These are phyloP conservation scores for Lodderomyces jiufengensis DNA, from an alignment of 1,139 yeast genomes.

Conservation along the genomic window DNA sequence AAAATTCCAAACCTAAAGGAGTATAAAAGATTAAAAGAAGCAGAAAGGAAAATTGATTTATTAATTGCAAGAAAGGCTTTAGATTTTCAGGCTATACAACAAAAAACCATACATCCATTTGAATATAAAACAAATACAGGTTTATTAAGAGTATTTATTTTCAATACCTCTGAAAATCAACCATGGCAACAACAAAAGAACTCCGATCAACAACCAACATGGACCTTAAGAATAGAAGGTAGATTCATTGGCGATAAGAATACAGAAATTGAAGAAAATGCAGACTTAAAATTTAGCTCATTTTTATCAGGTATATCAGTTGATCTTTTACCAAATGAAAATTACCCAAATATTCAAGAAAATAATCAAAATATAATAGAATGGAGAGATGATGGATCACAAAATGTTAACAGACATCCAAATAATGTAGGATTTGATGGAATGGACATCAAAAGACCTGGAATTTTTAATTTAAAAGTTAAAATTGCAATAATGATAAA, in stretches of 20 bases:
- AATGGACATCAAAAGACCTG: conserved; percentile 78
- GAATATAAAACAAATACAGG: conserved; percentile 48
- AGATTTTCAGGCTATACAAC: conserved; percentile 75
- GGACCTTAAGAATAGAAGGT: conserved; percentile 92
- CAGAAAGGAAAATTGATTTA: conserved; percentile 78
- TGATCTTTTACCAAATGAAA: conserved; percentile 54
- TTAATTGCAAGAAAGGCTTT: conserved; percentile 76
- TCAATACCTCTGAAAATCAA: conserved; percentile 81
- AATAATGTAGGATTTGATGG: conserved; percentile 67
- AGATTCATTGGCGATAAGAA: conserved; percentile 46
- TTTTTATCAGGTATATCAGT: conserved; percentile 82
- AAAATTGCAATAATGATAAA: conserved; percentile 79
- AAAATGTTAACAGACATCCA: conserved; percentile 21
- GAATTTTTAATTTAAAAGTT: conserved; percentile 62
- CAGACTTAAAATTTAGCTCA: conserved; percentile 55
- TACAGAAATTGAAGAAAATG: conserved; percentile 7
- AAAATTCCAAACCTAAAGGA: conserved; percentile 71
- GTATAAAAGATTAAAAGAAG: conserved; percentile 67
- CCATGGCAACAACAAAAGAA: conserved; percentile 68
- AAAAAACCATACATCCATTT: conserved; percentile 44
- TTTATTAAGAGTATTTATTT: conserved; percentile 71
- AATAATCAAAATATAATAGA: conserved; percentile 37
- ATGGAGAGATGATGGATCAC: conserved; percentile 34
- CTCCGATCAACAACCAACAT: conserved; percentile 46
- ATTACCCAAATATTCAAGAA: conserved; percentile 35